Percentiles rank a stretch among this genome's conserved stretches.
phyloP scores from a whole-genome alignment of 352 stramenopile genomes.

The Phytophthora cryptogea region DNA sequence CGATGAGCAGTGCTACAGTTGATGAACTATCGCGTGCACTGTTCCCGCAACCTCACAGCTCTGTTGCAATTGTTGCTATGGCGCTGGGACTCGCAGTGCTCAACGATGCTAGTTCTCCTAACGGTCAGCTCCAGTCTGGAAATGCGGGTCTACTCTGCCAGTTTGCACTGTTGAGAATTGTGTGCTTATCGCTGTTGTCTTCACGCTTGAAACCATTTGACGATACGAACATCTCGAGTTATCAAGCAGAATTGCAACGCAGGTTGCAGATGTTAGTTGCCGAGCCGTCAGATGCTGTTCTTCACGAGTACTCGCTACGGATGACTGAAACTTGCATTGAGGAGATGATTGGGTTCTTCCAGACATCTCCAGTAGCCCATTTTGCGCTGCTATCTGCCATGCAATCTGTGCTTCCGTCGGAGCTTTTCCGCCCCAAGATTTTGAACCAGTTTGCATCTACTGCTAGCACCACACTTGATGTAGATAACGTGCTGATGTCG shows the following conservation, averaged over 20 bases:
- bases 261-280: constrained; percentile 10
- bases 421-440: constrained; percentile 30
- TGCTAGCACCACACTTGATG: neutral
- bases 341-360: constrained; percentile 40
- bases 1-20: constrained; percentile 17
- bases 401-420: constrained; percentile 33
- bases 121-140: constrained; percentile 9
- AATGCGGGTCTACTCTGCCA: constrained; percentile 34
- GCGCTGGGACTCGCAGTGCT: constrained; percentile 31
- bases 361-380: constrained; percentile 25
- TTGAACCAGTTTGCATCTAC: constrained; percentile 6
- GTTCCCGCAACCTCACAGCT: constrained; percentile 27
- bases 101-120: constrained; percentile 10
- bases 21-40: constrained; percentile 23
- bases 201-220: constrained; percentile 21
- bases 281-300: constrained; percentile 5
- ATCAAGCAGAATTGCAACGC: constrained; percentile 19
- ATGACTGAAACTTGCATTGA: constrained; percentile 34
- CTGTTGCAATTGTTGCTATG: constrained; percentile 27
- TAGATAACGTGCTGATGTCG: constrained; percentile 7
- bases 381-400: constrained; percentile 28
- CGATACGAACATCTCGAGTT: constrained; percentile 1
- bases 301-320: constrained; percentile 27
- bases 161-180: constrained; percentile 39
- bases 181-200: constrained; percentile 35